Evolutionary conservation across 2,329 filamentous ascomycete species (phyloP).

Genomic region (Ceratocystis harringtonii): DNA sequence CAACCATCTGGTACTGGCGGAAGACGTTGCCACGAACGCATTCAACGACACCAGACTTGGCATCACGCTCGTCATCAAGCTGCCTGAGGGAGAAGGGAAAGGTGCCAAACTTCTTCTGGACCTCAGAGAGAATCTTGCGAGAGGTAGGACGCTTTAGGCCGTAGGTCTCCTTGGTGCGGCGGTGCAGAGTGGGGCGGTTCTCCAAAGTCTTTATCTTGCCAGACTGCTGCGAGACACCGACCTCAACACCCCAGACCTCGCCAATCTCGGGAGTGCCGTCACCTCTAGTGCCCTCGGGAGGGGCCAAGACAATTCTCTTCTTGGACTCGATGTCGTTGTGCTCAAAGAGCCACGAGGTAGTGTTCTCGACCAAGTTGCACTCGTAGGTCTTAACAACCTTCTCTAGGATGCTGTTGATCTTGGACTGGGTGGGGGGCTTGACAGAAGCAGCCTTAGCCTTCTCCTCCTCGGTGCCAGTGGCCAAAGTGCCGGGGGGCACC

Average conservation of each 20-base stretch:
- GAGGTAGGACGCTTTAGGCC: constrained; percentile 88
- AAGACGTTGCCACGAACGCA: constrained; percentile 87
- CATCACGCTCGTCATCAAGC: constrained; percentile 88
- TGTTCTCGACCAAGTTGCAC: constrained; percentile 90
- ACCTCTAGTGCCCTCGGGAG: constrained; percentile 74
- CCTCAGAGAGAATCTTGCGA: constrained; percentile 80
- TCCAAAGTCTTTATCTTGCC: constrained; percentile 91
- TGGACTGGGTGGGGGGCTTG: constrained; percentile 70
- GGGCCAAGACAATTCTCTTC: constrained; percentile 94
- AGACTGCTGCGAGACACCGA: constrained; percentile 76
- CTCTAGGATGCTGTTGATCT: constrained; percentile 77
- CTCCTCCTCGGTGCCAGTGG: constrained; percentile 77
- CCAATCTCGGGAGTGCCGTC: constrained; percentile 78
- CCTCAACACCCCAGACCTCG: constrained; percentile 96
- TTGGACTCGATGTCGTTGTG: constrained; percentile 92
- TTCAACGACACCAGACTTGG: constrained; percentile 90
- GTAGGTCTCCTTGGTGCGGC: constrained; percentile 83
- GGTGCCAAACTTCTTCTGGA: constrained; percentile 90
- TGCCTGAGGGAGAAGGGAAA: constrained; percentile 98
- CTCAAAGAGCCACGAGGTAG: constrained; percentile 91
- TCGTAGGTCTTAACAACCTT: constrained; percentile 86
- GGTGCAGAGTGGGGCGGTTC: constrained; percentile 80
- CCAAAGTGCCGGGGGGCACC: constrained; percentile 75
- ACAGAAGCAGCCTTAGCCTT: constrained; percentile 76
- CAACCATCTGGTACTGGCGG: constrained; percentile 89